phyloP scores from a whole-genome alignment of 768 basidiomycete species.

The Termitomyces sp. region DNA sequence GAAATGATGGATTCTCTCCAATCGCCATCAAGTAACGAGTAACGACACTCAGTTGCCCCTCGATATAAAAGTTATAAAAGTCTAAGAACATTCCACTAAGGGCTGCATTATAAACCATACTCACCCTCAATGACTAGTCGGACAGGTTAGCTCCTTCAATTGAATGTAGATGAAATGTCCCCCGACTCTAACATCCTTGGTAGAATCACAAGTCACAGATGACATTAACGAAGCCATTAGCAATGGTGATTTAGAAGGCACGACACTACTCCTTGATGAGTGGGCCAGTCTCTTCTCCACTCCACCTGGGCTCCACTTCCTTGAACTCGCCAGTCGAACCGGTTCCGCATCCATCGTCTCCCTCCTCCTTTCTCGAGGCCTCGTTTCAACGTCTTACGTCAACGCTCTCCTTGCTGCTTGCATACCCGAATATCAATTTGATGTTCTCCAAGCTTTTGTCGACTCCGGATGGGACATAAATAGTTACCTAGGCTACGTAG shows the following conservation, averaged over 20 bases:
- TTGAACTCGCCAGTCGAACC: neutral
- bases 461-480: constrained; percentile 8
- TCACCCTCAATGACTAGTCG: neutral
- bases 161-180: neutral
- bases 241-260: neutral
- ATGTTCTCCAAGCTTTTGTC: constrained; percentile 7
- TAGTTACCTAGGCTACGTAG: constrained; percentile 1
- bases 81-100: neutral
- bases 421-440: neutral
- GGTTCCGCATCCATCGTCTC: constrained; percentile 2
- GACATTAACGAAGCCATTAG: neutral
- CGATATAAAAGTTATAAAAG: no score
- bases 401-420: neutral
- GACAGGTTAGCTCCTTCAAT: neutral
- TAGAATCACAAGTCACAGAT: neutral
- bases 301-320: neutral
- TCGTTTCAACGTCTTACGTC: neutral
- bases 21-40: no score
- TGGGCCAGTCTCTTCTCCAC: neutral
- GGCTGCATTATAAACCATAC: neutral
- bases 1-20: no score
- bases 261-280: neutral
- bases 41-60: no score
- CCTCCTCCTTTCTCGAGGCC: constrained; percentile 1
- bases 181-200: neutral